A percentile compares a stretch with the other conserved stretches of the same genome.
These are phyloP conservation scores for Cercospora zeina DNA, from an alignment of 2,329 filamentous ascomycete species.

Conservation along the genomic window DNA sequence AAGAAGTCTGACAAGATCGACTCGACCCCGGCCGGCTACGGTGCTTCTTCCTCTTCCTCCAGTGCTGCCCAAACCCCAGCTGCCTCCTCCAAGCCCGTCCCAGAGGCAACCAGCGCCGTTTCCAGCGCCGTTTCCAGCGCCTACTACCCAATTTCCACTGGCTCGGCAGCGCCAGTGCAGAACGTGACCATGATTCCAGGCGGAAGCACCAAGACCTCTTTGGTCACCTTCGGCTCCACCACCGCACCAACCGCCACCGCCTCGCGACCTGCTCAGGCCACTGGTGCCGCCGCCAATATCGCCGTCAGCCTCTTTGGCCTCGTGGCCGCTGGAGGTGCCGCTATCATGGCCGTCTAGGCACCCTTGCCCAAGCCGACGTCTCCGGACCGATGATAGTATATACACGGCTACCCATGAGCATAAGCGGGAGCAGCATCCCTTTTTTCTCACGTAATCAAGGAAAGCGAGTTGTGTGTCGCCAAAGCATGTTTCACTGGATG, in stretches of 20 bases:
- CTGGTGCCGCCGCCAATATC: constrained; percentile 32
- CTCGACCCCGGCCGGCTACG: constrained; percentile 16
- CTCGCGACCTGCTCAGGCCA: constrained; percentile 24
- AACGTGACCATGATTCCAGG: constrained; percentile 1
- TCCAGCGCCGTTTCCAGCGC: no score
- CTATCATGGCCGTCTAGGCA: constrained; percentile 42
- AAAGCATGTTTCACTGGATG: background rate
- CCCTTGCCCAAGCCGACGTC: background rate
- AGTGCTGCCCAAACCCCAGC: constrained; percentile 24
- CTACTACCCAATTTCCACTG: constrained; percentile 18
- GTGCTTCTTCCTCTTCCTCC: constrained; percentile 55
- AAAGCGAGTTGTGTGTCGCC: background rate
- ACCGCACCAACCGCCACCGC: constrained; percentile 31
- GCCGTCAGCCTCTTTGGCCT: constrained; percentile 45
- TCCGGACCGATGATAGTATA: background rate
- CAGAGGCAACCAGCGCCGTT: constrained; percentile 30
- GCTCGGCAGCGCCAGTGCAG: background rate
- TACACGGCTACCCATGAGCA: background rate
- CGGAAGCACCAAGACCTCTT: background rate
- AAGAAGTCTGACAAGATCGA: constrained; percentile 25
- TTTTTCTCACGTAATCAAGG: background rate
- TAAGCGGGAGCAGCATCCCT: background rate
- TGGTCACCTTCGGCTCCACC: constrained; percentile 21
- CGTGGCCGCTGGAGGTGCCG: constrained; percentile 44
- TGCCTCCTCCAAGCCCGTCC: constrained; percentile 25